Conservation (phyloP, 306 rosid genomes). For the Acacia acuminata region DNA sequence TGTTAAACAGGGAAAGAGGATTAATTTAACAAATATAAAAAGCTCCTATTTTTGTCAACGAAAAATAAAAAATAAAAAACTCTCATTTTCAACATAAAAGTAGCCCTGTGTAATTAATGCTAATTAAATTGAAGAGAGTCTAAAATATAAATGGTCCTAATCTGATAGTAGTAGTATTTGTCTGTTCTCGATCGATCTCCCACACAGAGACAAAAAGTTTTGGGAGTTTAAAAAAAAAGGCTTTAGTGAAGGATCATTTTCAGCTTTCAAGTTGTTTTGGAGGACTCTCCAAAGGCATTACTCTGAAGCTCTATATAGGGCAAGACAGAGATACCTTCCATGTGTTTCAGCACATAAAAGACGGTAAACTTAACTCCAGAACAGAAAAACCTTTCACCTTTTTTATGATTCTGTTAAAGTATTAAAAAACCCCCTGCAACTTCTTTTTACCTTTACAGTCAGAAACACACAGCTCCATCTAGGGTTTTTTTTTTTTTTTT, state of each 20-base stretch:
- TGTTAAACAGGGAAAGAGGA: not conserved
- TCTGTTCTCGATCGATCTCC: not conserved
- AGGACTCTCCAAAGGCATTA: conserved; percentile 43
- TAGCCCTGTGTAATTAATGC: not conserved
- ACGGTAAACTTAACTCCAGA: conserved; percentile 45
- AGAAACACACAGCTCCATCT: conserved; percentile 5
- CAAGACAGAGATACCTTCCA: conserved; percentile 52
- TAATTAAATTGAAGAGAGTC: not conserved
- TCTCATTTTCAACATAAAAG: too few species aligned
- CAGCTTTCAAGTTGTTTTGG: conserved; percentile 32
- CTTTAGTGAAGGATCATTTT: conserved; percentile 27
- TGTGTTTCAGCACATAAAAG: conserved; percentile 71
- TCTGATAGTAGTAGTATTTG: not conserved
- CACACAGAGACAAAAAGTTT: not conserved
- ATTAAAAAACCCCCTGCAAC: conserved; percentile 4
- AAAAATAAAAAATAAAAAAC: too few species aligned
- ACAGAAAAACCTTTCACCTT: conserved; percentile 43
- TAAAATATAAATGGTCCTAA: not conserved
- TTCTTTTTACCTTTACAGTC: not conserved
- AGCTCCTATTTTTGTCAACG: not conserved
- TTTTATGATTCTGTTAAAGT: not conserved
- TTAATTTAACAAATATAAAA: not conserved
- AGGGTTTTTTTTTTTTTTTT: not conserved
- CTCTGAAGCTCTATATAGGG: conserved; percentile 48
- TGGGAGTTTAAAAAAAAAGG: conserved; percentile 1